Base-by-base conservation (phyloP, 129 eudicot species). In the Glebionis coronaria region DNA sequence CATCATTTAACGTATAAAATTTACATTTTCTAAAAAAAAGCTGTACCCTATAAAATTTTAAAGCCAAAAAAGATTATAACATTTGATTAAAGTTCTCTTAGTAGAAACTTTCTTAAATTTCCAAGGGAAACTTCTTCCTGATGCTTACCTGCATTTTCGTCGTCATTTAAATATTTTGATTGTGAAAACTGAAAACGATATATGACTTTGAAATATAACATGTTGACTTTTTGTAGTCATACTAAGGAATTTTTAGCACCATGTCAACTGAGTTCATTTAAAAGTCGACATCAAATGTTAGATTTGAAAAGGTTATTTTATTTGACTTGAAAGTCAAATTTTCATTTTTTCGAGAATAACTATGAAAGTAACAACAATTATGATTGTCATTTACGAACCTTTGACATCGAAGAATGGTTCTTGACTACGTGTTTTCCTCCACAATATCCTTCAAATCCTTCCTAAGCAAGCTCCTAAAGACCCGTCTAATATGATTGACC, bases 51-150 rank as follows among this genome's bases (percentile, higher is more conserved):
- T n/a, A n/a, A n/a, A n/a, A n/a, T n/a, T n/a, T n/a, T n/a, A n/a
- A n/a, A n/a, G n/a, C n/a, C n/a, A n/a, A n/a, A n/a, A n/a, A n/a
- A n/a, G n/a, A n/a, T n/a, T n/a, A n/a, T n/a, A n/a, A n/a, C n/a
- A n/a, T n/a, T n/a, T n/a, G n/a, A n/a, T 65, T 90, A 91, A 68
- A 90, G 97, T 62, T 90, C 95, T 67, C 86, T 81, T 35, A 90
- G 76, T 18, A 78, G 86, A 49, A 90, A 90, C 65, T 78, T 77
- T 76, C 85, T 84, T 31, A 90, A 78, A 65, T 86, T 90, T 47
- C 97, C 97, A 4, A 90, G 85, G 3, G 84, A 86, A 72, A 86
- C 83, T 75, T 90, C 90, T 59, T 90, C 95, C 0, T 75, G 81
- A 63, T 77, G 79, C 44, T 76, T 71, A 67, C 86, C 97, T 90